These are phyloP conservation scores for Phytopythium helicoides DNA, from an alignment of 352 stramenopile species.

Conservation along the genomic window DNA sequence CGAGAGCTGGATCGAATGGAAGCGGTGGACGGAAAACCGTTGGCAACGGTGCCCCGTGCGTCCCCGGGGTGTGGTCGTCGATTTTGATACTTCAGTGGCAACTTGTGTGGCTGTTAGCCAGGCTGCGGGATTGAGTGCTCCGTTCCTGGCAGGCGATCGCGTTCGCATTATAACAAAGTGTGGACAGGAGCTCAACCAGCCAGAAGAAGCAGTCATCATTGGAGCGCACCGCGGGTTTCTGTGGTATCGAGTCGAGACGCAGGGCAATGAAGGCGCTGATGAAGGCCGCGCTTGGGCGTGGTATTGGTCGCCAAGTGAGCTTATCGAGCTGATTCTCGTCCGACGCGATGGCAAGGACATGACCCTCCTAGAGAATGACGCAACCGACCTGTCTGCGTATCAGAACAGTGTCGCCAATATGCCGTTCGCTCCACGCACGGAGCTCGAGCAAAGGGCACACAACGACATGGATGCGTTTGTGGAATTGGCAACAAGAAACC, in stretches of 20 bases:
- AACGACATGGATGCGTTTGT: slow-evolving; percentile 57
- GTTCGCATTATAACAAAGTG: slow-evolving; percentile 93
- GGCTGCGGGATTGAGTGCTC: slow-evolving; percentile 81
- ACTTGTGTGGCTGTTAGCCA: slow-evolving; percentile 90
- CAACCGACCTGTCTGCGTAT: slow-evolving; percentile 57
- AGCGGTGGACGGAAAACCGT: slow-evolving; percentile 80
- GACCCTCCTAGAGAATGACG: slow-evolving; percentile 79
- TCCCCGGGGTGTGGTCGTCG: slow-evolving; percentile 88
- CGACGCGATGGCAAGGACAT: slow-evolving; percentile 84
- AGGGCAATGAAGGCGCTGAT: slow-evolving; percentile 94
- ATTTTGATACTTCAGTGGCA: slow-evolving; percentile 91
- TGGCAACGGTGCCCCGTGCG: slow-evolving; percentile 80
- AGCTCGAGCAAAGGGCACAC: slow-evolving; percentile 45
- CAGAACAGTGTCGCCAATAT: slow-evolving; percentile 27
- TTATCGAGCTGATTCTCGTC: slow-evolving; percentile 79
- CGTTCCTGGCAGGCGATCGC: slow-evolving; percentile 92
- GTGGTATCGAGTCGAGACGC: slow-evolving; percentile 95
- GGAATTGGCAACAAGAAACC: slow-evolving; percentile 53
- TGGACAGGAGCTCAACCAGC: slow-evolving; percentile 93
- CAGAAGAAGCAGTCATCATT: slow-evolving; percentile 96
- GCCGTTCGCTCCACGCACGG: slow-evolving; percentile 42
- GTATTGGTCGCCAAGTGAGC: slow-evolving; percentile 94
- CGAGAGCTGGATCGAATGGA: slow-evolving; percentile 83
- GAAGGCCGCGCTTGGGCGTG: slow-evolving; percentile 93
- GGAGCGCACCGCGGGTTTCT: slow-evolving; percentile 91